Percentiles rank a stretch among this genome's conserved stretches.
phyloP scores from a whole-genome alignment of 805 yeast genomes.

The Phaffomyces antillensis region DNA sequence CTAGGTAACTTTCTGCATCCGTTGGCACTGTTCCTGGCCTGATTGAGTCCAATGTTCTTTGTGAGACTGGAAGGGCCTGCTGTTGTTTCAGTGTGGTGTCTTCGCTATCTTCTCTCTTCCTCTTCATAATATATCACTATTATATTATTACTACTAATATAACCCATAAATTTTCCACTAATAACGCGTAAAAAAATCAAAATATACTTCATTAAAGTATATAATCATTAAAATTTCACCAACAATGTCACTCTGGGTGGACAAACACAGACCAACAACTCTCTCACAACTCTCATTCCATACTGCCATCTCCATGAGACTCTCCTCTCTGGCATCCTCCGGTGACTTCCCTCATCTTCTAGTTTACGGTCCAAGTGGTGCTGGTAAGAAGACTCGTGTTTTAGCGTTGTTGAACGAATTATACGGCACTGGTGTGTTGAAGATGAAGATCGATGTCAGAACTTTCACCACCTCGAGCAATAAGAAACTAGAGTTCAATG shows the following conservation, averaged over 20 bases:
- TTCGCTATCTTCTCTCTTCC: background rate
- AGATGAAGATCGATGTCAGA: constrained; percentile 83
- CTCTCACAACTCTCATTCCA: constrained; percentile 65
- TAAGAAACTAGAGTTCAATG: constrained; percentile 82
- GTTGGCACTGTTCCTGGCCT: constrained; percentile 14
- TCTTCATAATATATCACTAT: background rate
- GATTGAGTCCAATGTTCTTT: constrained; percentile 10
- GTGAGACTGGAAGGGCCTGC: constrained; percentile 19
- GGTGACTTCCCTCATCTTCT: constrained; percentile 92
- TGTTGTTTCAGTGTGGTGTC: constrained; percentile 8
- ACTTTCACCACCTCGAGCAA: constrained; percentile 68
- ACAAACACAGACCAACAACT: constrained; percentile 76
- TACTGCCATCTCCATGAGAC: constrained; percentile 50
- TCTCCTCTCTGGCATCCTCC: constrained; percentile 54
- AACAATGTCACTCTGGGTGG: constrained; percentile 98
- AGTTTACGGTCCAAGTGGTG: constrained; percentile 93
- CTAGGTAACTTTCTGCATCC: constrained; percentile 22
- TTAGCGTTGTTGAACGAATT: constrained; percentile 71
- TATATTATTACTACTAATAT: background rate
- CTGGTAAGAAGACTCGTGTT: constrained; percentile 94
- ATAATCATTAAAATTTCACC: too few relatives aligned
- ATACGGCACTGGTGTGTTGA: constrained; percentile 78
- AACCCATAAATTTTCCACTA: background rate
- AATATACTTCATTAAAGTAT: too few relatives aligned
- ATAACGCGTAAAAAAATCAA: too few relatives aligned